Evolutionary conservation across 2,329 filamentous ascomycete genomes (phyloP).

Genomic region (Cephalotrichum gorgonifer): DNA sequence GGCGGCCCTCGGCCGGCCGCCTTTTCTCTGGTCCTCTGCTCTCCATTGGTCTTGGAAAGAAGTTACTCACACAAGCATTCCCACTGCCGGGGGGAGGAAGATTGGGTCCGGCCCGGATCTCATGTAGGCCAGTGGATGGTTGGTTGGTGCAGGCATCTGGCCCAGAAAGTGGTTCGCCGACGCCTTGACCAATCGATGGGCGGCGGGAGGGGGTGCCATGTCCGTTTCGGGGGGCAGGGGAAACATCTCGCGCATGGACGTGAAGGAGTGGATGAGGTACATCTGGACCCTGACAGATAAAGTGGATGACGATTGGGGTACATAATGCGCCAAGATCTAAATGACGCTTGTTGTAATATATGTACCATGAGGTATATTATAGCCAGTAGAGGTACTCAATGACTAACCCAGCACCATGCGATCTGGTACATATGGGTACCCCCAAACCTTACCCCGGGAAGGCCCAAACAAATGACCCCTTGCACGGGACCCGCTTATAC

Average conservation of each 20-base stretch:
- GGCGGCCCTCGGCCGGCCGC: no score
- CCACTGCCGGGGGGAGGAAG: no score
- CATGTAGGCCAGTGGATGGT: neutral
- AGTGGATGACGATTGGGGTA: neutral
- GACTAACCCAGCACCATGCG: neutral
- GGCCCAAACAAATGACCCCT: neutral
- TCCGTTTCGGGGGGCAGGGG: constrained; percentile 2
- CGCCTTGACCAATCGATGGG: neutral
- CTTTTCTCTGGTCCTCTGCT: no score
- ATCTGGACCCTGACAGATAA: constrained; percentile 4
- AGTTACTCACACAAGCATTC: no score
- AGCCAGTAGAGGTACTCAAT: neutral
- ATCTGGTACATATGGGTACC: neutral
- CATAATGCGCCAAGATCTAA: no score
- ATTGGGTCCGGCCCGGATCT: no score
- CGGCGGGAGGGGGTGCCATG: neutral
- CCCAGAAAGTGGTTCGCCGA: neutral
- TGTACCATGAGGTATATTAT: no score
- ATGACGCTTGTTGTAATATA: no score
- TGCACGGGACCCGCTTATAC: neutral
- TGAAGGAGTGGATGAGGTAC: constrained; percentile 12
- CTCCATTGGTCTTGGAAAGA: no score
- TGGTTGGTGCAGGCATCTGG: neutral
- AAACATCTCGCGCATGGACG: constrained; percentile 5
- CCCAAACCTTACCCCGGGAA: neutral